Conservation (phyloP, 805 yeast species). For the Priceomyces melissophilus region DNA sequence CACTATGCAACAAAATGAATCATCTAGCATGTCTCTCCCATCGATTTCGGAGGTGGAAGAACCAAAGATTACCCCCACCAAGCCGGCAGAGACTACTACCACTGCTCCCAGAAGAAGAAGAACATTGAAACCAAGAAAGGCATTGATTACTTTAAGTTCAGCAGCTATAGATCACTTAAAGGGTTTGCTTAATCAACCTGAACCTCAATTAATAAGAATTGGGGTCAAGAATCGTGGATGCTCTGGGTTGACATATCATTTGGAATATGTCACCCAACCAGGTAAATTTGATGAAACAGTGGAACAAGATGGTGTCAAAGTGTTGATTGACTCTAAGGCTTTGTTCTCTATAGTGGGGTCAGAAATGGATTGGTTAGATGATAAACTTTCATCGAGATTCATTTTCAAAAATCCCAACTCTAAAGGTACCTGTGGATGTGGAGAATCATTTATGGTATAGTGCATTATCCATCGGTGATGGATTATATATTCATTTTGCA, state of each 20-base stretch:
- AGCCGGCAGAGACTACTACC: constrained; percentile 5
- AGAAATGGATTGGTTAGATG: constrained; percentile 98
- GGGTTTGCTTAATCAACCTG: constrained; percentile 69
- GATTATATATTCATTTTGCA: neutral
- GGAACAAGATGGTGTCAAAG: constrained; percentile 90
- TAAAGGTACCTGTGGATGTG: constrained; percentile 98
- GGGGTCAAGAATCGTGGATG: constrained; percentile 97
- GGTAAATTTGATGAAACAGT: constrained; percentile 95
- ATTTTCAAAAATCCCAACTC: constrained; percentile 94
- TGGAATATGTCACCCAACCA: constrained; percentile 85
- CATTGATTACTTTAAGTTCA: constrained; percentile 77
- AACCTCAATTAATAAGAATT: constrained; percentile 83
- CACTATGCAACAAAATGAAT: neutral
- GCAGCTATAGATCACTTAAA: constrained; percentile 72
- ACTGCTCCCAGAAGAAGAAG: constrained; percentile 44
- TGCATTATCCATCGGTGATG: too few species aligned
- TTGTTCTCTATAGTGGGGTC: constrained; percentile 93
- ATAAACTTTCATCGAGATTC: constrained; percentile 81
- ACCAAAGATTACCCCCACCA: constrained; percentile 3
- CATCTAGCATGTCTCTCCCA: constrained; percentile 3
- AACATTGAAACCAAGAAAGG: constrained; percentile 80
- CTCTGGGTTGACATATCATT: constrained; percentile 87
- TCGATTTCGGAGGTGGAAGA: constrained; percentile 6
- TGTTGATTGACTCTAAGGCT: constrained; percentile 93
- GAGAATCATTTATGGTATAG: constrained; percentile 95